Conservation (phyloP, 805 yeast genomes). For the Kodamaea hsintzibuensis region DNA sequence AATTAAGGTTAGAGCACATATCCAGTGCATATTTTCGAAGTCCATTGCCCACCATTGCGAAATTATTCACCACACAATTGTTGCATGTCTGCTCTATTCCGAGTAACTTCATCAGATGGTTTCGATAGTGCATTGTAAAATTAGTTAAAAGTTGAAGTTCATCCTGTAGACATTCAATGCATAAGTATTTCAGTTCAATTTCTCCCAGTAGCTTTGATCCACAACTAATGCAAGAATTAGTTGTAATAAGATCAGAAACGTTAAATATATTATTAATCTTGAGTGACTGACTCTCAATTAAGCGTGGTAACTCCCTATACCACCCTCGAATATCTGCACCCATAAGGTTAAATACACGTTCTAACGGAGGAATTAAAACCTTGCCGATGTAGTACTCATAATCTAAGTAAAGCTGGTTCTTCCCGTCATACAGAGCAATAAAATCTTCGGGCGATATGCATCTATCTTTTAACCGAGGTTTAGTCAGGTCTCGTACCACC, state of each 20-base stretch:
- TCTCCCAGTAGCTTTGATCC: constrained; percentile 16
- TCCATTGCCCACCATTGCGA: constrained; percentile 13
- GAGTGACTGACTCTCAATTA: constrained; percentile 11
- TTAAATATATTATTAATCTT: constrained; percentile 9
- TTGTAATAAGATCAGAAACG: constrained; percentile 11
- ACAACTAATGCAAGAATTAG: constrained; percentile 28
- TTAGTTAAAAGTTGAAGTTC: constrained; percentile 37
- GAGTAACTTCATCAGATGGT: constrained; percentile 15
- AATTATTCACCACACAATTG: constrained; percentile 22
- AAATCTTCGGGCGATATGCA: constrained; percentile 78
- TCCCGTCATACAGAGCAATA: constrained; percentile 36
- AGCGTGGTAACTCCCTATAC: constrained; percentile 67
- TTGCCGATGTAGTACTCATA: constrained; percentile 82
- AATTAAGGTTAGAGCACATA: constrained; percentile 61
- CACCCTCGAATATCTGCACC: constrained; percentile 81
- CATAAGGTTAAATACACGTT: constrained; percentile 73
- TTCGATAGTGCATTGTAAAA: constrained; percentile 22
- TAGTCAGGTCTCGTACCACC: constrained; percentile 58
- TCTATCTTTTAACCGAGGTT: constrained; percentile 68
- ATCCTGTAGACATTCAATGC: constrained; percentile 23
- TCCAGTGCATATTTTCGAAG: constrained; percentile 13
- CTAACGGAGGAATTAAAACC: constrained; percentile 86
- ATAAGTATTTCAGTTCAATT: constrained; percentile 14
- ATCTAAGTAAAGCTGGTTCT: constrained; percentile 56
- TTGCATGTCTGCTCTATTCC: constrained; percentile 18